Percentiles rank a stretch among this genome's conserved stretches.
phyloP scores from a whole-genome alignment of 1,284 basidiomycete genomes.

The Melampsora americana region DNA sequence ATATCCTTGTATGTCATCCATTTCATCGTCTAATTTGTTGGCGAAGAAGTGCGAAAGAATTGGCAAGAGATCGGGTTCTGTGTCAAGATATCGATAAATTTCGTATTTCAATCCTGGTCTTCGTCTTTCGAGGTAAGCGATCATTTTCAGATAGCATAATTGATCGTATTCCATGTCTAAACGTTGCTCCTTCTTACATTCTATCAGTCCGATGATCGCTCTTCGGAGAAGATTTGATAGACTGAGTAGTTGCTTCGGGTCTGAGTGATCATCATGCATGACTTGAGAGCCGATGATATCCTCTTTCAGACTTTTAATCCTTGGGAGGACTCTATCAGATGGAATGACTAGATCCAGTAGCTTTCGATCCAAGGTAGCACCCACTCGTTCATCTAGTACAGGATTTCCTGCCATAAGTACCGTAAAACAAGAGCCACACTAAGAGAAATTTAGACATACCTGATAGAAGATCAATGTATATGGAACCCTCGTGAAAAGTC shows the following conservation, averaged over 20 bases:
- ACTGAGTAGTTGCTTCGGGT: background rate
- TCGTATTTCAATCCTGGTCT: constrained; percentile 2
- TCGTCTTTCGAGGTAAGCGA: constrained; percentile 7
- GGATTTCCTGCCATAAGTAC: background rate
- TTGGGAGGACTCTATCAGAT: background rate
- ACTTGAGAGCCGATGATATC: background rate
- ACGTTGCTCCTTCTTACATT: background rate
- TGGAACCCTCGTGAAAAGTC: background rate
- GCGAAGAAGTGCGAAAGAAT: background rate
- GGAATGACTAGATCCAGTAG: constrained; percentile 3
- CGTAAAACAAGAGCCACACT: background rate
- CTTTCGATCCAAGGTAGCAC: constrained; percentile 2
- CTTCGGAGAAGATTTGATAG: background rate
- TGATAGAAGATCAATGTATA: background rate
- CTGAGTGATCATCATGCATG: background rate
- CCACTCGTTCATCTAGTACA: background rate
- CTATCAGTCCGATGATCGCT: background rate
- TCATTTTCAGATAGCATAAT: constrained; percentile 8
- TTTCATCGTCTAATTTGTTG: background rate
- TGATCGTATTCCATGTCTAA: background rate
- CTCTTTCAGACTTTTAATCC: background rate
- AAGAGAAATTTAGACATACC: background rate
- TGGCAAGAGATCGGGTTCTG: background rate
- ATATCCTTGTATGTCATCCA: background rate
- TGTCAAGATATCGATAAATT: constrained; percentile 5